Conservation (phyloP, 2,329 filamentous ascomycete species). For the Aspergillus uvarum region DNA sequence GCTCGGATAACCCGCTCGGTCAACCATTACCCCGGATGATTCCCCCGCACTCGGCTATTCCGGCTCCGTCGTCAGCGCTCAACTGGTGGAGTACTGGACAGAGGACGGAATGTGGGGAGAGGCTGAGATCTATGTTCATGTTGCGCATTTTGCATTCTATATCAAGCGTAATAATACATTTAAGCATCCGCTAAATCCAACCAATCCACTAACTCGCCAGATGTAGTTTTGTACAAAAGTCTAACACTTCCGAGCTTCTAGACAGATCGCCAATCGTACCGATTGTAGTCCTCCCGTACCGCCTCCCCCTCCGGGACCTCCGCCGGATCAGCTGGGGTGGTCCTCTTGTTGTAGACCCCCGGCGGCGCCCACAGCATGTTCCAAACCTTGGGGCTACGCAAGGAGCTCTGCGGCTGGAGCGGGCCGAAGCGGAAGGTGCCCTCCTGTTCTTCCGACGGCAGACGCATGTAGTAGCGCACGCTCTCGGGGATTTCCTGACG, state of each 20-base stretch:
- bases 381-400: constrained; percentile 30
- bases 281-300: constrained; percentile 11
- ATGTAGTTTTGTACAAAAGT: too few relatives aligned
- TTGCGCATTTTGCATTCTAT: neutral
- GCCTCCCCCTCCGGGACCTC: constrained; percentile 1
- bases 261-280: constrained; percentile 20
- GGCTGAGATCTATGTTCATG: too few relatives aligned
- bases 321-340: neutral
- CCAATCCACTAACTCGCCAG: neutral
- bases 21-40: neutral
- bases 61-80: neutral
- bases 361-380: constrained; percentile 29
- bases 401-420: constrained; percentile 20
- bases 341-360: constrained; percentile 12
- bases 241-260: constrained; percentile 1
- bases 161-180: neutral
- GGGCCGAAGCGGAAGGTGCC: constrained; percentile 33
- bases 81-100: neutral
- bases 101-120: too few relatives aligned
- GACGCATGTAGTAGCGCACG: constrained; percentile 79
- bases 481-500: constrained; percentile 85
- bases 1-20: neutral
- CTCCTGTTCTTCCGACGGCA: constrained; percentile 54
- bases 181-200: neutral
- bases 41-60: neutral